Base-by-base conservation (phyloP, 495 filamentous ascomycete genomes). In the Hypoxylon trugodes region DNA sequence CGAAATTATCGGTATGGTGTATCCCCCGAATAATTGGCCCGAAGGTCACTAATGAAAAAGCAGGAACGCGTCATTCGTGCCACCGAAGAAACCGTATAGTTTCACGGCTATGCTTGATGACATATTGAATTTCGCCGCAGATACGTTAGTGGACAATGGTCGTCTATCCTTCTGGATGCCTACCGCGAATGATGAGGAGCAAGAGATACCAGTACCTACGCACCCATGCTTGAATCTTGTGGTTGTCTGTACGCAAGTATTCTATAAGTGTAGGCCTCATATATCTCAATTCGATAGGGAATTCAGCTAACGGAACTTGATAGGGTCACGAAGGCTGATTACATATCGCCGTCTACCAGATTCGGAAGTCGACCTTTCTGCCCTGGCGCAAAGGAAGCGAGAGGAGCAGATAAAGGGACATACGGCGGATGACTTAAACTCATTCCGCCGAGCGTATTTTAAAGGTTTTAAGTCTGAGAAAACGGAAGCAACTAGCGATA, bases 151-250 rank as follows among this genome's bases (percentile, higher is more conserved):
- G n/a, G 87, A 90, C 26, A 77, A 85, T 59, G 96, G 93, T 0
- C 79, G 95, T 38, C 69, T 98, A 1, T 89, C 86, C 6, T 92
- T 99, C 80, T 99, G 95, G 95, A 97, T 98, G 93, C 95, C 95
- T 0, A 96, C 93, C 1, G 86, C 91, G 0, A 94, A 91, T 70
- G 92, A 95, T 47, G 84, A 84, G 47, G 79, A 84, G 38, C 79
- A 84, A 7, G 89, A 93, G 66, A 83, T 97, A 6, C 78, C 84
- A 0, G 82, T 96, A 12, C 95, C 95, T 1, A 84, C 79, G 47
- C 91, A 97, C 72, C 88, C 89, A 4, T 84, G 86, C 41, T 72
- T 99, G 18, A 83, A 91, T 69, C 71, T 95, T n/a, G 78, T 93
- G 25, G 86, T 82, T 48, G 86, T 93, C 24, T 96, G 91, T 67